Conservation (phyloP, 2,329 filamentous ascomycete genomes). For the Ophiostoma quercus region DNA sequence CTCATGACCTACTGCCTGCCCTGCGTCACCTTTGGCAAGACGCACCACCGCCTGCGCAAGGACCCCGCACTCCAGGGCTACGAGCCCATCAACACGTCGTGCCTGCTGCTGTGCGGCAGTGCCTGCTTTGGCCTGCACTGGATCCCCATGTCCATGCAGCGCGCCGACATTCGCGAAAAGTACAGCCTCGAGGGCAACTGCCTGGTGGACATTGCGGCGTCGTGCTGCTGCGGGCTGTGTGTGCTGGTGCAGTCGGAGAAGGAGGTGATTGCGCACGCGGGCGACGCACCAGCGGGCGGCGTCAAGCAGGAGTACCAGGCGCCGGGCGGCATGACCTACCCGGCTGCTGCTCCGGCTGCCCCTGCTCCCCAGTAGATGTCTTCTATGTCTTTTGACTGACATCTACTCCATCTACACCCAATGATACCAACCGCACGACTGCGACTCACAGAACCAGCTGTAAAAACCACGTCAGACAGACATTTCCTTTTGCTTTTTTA, state of each 20-base stretch:
- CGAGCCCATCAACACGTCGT: conserved; percentile 46
- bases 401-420: background rate
- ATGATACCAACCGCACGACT: background rate
- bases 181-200: conserved; percentile 44
- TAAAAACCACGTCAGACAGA: background rate
- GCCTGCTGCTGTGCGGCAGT: conserved; percentile 41
- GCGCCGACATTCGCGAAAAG: conserved; percentile 42
- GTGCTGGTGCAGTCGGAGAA: conserved; percentile 45
- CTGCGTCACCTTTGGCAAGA: conserved; percentile 47
- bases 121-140: conserved; percentile 40
- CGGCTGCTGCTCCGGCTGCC: conserved; percentile 18
- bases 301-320: conserved; percentile 35
- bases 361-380: background rate
- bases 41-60: conserved; percentile 42
- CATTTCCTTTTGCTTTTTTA: background rate
- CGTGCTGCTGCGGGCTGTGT: conserved; percentile 45
- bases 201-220: conserved; percentile 38
- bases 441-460: background rate
- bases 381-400: background rate
- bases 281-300: conserved; percentile 24
- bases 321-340: conserved; percentile 32
- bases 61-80: conserved; percentile 40
- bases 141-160: conserved; percentile 43
- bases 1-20: conserved; percentile 44
- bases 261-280: conserved; percentile 40